Evolutionary conservation across 768 basidiomycete species (phyloP).

Genomic region (Tulasnella sp.): DNA sequence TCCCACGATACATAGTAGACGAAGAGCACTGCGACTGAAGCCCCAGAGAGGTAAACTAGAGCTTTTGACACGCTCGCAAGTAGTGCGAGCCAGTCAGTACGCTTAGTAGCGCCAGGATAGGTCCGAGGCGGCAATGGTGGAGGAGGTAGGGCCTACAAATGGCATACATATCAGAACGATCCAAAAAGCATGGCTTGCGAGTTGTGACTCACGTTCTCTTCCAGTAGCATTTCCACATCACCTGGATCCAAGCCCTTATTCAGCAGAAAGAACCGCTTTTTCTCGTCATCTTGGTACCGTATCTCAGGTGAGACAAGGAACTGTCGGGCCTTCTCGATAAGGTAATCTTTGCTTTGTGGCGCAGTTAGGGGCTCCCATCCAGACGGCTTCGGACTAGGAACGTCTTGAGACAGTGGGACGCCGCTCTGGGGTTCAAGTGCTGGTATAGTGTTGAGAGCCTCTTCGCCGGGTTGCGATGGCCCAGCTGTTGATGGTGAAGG

Average conservation of each 20-base stretch:
- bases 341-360: neutral
- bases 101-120: conserved; percentile 4
- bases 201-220: conserved; percentile 8
- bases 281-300: conserved; percentile 9
- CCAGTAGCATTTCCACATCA: conserved; percentile 13
- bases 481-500: no score
- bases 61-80: conserved; percentile 1
- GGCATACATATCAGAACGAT: neutral
- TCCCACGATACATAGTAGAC: conserved; percentile 7
- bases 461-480: no score
- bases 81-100: conserved; percentile 8
- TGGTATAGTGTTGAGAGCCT: no score
- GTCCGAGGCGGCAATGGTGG: conserved; percentile 17
- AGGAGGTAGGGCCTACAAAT: conserved; percentile 1
- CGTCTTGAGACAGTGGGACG: no score
- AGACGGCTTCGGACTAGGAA: no score
- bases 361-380: neutral
- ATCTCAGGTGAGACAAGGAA: conserved; percentile 15
- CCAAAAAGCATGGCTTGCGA: neutral
- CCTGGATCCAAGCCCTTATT: conserved; percentile 7
- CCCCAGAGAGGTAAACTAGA: conserved; percentile 7
- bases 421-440: no score
- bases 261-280: conserved; percentile 13
- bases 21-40: conserved; percentile 7
- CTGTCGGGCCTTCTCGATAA: conserved; percentile 14